Evolutionary conservation across 805 yeast species (phyloP).

Genomic region (Sugiyamaella marilandica): DNA sequence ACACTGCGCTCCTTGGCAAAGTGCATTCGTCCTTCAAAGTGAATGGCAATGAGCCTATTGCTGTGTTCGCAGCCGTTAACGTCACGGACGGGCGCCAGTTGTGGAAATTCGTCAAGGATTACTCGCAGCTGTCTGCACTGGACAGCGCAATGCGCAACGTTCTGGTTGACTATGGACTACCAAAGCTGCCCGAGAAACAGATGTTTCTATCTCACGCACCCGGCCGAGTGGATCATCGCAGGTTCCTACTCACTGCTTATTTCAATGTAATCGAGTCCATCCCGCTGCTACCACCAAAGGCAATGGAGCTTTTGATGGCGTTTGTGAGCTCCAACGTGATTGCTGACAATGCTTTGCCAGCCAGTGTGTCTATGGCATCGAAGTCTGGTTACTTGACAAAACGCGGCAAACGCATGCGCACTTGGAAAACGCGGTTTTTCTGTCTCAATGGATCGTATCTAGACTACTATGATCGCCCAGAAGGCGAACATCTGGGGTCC

Average conservation of each 20-base stretch:
- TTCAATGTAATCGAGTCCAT: conserved; percentile 52
- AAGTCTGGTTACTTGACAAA: conserved; percentile 65
- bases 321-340: conserved; percentile 66
- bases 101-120: conserved; percentile 68
- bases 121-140: conserved; percentile 54
- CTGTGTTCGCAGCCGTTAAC: conserved; percentile 61
- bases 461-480: conserved; percentile 53
- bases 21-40: conserved; percentile 28
- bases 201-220: conserved; percentile 60
- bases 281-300: conserved; percentile 53
- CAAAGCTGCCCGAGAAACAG: conserved; percentile 59
- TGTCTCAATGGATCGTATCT: conserved; percentile 56
- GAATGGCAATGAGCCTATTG: conserved; percentile 45
- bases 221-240: conserved; percentile 56
- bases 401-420: conserved; percentile 59
- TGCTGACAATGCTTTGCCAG: conserved; percentile 38
- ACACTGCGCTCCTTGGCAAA: conserved; percentile 19
- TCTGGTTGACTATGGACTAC: conserved; percentile 40
- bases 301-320: conserved; percentile 51
- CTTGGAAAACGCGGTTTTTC: conserved; percentile 70
- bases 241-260: conserved; percentile 52
- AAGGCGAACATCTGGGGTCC: conserved; percentile 51
- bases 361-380: not conserved
- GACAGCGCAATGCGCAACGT: conserved; percentile 51
- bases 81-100: conserved; percentile 57